A percentile compares a stretch with the other conserved stretches of the same genome.
Conservation (phyloP, 2,329 filamentous ascomycete species). For the Dothiorella sarmentorum region DNA sequence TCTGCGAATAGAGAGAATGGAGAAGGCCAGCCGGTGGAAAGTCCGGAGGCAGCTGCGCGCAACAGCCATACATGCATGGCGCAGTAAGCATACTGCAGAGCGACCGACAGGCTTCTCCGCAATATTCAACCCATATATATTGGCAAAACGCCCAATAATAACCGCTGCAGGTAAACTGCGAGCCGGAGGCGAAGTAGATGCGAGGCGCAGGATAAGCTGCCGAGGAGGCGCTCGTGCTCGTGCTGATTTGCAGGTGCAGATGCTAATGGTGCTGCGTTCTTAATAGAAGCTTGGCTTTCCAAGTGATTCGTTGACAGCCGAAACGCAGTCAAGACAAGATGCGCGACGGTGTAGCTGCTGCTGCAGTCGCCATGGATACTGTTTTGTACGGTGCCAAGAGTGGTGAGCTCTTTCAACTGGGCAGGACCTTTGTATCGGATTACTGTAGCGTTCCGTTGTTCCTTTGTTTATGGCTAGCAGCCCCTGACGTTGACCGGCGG, state of each 20-base stretch:
- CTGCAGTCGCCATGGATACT: background rate
- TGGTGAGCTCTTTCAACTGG: no score
- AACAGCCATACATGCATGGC: conserved; percentile 5
- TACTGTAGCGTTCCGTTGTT: background rate
- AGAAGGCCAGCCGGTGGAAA: background rate
- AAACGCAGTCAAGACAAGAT: background rate
- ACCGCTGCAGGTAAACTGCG: background rate
- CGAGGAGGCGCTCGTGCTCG: conserved; percentile 1
- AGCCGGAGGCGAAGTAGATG: background rate
- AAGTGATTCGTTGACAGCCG: background rate
- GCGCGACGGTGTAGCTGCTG: background rate
- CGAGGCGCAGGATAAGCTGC: conserved; percentile 1
- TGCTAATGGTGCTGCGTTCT: background rate
- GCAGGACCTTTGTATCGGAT: background rate
- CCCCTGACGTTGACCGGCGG: background rate
- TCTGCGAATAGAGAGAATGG: background rate
- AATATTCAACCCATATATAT: background rate
- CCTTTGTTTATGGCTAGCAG: background rate
- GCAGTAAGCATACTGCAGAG: background rate
- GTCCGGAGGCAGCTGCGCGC: background rate
- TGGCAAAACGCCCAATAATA: background rate
- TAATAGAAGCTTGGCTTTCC: background rate
- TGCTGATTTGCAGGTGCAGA: background rate
- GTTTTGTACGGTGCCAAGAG: background rate
- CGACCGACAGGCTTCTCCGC: background rate